Percentiles rank a stretch among this genome's conserved stretches.
phyloP scores from a whole-genome alignment of 2,329 filamentous ascomycete genomes.

The Elsinoe australis region DNA sequence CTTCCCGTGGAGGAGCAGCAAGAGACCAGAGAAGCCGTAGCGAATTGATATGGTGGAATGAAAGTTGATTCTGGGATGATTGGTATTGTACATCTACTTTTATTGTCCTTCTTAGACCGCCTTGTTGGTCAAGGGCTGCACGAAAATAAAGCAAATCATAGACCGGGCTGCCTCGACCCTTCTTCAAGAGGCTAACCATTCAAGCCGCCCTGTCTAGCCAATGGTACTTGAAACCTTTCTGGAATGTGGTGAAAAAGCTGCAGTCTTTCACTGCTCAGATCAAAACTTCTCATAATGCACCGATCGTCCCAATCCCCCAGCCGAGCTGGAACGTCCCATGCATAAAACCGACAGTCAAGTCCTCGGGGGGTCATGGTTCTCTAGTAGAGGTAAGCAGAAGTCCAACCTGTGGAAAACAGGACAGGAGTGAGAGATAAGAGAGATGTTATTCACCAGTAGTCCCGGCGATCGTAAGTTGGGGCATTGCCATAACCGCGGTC shows the following conservation, averaged over 20 bases:
- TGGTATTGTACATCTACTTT: slow-evolving; percentile 17
- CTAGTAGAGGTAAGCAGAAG: slow-evolving; percentile 5
- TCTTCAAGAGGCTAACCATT: too few relatives aligned
- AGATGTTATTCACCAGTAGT: slow-evolving; percentile 37
- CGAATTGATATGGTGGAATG: background rate
- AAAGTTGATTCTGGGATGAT: background rate
- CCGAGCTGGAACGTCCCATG: too few relatives aligned
- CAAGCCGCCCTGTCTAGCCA: too few relatives aligned
- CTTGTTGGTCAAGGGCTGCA: background rate
- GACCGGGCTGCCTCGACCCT: too few relatives aligned
- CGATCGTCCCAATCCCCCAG: too few relatives aligned
- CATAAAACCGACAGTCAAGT: too few relatives aligned
- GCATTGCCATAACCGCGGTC: slow-evolving; percentile 24
- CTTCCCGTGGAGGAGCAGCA: background rate
- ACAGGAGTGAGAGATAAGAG: slow-evolving; percentile 3
- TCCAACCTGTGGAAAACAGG: background rate
- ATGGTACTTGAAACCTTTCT: too few relatives aligned
- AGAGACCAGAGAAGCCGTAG: background rate
- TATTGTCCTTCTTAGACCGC: background rate
- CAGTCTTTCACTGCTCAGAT: too few relatives aligned
- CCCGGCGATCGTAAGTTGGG: slow-evolving; percentile 51
- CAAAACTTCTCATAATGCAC: too few relatives aligned
- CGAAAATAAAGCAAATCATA: slow-evolving; percentile 3
- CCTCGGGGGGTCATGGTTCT: too few relatives aligned
- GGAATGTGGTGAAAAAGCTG: too few relatives aligned